These are phyloP conservation scores for Adenanthera pavonina DNA, from an alignment of 306 rosid species.

Conservation along the genomic window DNA sequence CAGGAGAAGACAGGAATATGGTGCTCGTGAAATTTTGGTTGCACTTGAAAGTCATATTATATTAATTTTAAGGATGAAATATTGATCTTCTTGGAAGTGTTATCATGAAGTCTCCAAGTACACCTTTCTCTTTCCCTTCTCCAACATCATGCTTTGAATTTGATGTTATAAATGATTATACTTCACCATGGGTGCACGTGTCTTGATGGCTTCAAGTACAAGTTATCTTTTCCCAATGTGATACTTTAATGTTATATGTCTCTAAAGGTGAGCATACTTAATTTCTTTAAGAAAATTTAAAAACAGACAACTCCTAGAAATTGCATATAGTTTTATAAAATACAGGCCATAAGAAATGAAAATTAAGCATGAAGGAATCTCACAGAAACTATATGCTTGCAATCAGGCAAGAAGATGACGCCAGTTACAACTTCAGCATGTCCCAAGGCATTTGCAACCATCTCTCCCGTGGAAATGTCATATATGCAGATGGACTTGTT, in stretches of 20 bases:
- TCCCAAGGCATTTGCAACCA: conserved; percentile 67
- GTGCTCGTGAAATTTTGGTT: neutral
- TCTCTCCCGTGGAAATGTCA: conserved; percentile 68
- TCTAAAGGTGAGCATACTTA: neutral
- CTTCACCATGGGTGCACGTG: conserved; percentile 1
- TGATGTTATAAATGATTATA: conserved; percentile 9
- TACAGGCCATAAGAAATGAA: neutral
- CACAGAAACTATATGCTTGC: conserved; percentile 77
- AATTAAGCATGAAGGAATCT: conserved; percentile 45
- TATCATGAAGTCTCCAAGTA: neutral
- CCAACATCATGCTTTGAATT: neutral
- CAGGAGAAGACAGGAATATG: conserved; percentile 3
- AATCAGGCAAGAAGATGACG: conserved; percentile 77
- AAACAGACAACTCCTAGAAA: conserved; percentile 27
- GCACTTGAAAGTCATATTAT: conserved; percentile 11
- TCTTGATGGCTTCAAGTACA: neutral
- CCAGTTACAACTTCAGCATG: conserved; percentile 88
- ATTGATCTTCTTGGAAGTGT: conserved; percentile 17
- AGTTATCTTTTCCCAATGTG: neutral
- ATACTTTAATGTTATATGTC: conserved; percentile 19
- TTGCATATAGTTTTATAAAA: conserved; percentile 3
- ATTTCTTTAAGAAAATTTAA: conserved; percentile 16
- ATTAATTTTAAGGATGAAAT: neutral
- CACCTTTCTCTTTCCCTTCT: neutral
- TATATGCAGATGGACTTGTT: conserved; percentile 73